These are phyloP conservation scores for Vitis rupestris DNA, from an alignment of 164 flowering plant species.

Conservation along the genomic window DNA sequence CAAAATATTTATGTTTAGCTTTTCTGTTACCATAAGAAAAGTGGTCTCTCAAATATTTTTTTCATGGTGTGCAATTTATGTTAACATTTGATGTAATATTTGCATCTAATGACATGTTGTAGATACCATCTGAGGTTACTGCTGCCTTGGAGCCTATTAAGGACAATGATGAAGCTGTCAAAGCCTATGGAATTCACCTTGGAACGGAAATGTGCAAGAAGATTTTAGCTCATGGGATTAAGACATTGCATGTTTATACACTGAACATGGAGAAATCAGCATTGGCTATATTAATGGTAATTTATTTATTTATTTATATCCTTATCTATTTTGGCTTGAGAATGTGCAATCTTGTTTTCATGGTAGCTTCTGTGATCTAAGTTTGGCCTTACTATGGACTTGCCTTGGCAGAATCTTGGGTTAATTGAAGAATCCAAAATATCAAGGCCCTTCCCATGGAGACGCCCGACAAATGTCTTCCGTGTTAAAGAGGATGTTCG, in stretches of 20 bases:
- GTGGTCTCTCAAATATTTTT: too few species aligned
- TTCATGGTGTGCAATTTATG: neutral
- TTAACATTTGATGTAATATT: neutral
- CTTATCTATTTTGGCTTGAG: neutral
- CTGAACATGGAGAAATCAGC: constrained; percentile 96
- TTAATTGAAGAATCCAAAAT: constrained; percentile 82
- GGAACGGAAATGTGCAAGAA: constrained; percentile 99
- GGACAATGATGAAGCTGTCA: constrained; percentile 98
- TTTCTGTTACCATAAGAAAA: too few species aligned
- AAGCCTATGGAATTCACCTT: constrained; percentile 83
- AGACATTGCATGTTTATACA: constrained; percentile 88
- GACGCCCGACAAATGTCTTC: constrained; percentile 79
- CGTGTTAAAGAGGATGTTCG: constrained; percentile 91
- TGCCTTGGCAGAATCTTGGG: constrained; percentile 79
- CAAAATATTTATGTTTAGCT: too few species aligned
- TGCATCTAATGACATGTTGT: constrained; percentile 12
- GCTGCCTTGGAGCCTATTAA: constrained; percentile 93
- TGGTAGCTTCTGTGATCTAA: too few species aligned
- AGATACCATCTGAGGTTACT: constrained; percentile 80
- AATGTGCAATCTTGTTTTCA: too few species aligned
- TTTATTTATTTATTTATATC: constrained; percentile 24
- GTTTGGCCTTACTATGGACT: neutral
- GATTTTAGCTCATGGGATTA: constrained; percentile 86
- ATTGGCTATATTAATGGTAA: constrained; percentile 79
- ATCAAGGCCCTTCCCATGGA: constrained; percentile 88